Evolutionary conservation across 2,329 filamentous ascomycete genomes (phyloP), one percentile per base, ranked within the genome.

Genomic region (Beauveria varroae): DNA sequence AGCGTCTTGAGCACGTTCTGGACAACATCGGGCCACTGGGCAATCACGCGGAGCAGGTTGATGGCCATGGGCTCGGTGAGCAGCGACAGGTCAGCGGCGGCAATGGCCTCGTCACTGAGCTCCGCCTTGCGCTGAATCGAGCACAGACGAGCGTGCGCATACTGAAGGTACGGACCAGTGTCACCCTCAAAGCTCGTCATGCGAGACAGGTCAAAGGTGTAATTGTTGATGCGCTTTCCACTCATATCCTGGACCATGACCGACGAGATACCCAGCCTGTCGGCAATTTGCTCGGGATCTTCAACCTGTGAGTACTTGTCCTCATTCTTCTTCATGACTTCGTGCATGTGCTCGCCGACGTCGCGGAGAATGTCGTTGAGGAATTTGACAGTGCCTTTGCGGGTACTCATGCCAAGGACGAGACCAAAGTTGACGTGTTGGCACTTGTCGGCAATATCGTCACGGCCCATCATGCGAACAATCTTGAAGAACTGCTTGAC

Each of bases 171-270:
- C 16, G 90, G 89, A 8, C 91, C 91, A 2, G 90, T 95, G 73
- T 93, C 90, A 47, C 90, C 90, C 75, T 95, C 90, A 66, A 93
- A 93, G 3, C 87, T 90, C 8, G 86, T 89, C 88, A 95, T 93
- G 66, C 84, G 82, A 63, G 91, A 86, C 80, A 92, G 86, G 76
- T 93, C 87, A 75, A 93, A 93, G 62, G 82, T 79, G 71, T 86
- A 87, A 74, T 86, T 85, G 74, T 85, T 85, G 72, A 85, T 82
- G 69, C 85, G 75, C 85, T 97, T 98, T 73, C 93, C 95, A 66
- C 85, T 89, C 91, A 98, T 96, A 71, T 98, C 95, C 76, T 98
- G 93, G 22, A 96, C 91, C 92, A 98, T 98, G 71, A 98, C 93
- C 2, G 61, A 63, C 30, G 61, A 63, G 72, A 98, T 97, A 65